Evolutionary conservation across 495 filamentous ascomycete species (phyloP).

Genomic region (Penicillium salamii): DNA sequence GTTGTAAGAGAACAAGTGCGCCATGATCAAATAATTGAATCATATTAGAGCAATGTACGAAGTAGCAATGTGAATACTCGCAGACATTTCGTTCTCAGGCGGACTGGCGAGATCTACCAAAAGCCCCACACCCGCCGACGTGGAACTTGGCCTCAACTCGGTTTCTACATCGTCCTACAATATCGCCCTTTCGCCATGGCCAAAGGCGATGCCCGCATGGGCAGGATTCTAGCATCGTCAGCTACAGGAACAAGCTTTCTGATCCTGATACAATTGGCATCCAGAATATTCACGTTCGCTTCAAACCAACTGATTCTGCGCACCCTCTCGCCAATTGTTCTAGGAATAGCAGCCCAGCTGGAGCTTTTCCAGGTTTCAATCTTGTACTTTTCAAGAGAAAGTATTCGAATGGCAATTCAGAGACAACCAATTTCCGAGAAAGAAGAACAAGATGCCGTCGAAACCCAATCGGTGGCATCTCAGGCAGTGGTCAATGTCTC

Average conservation of each 20-base stretch:
- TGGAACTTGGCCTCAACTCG: too few species aligned
- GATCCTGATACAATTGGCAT: constrained; percentile 79
- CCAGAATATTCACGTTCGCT: constrained; percentile 81
- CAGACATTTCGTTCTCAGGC: too few species aligned
- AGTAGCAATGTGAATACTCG: too few species aligned
- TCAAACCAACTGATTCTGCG: constrained; percentile 89
- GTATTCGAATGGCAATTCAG: constrained; percentile 79
- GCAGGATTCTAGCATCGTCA: constrained; percentile 40
- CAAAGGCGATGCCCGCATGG: constrained; percentile 16
- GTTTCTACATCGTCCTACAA: too few species aligned
- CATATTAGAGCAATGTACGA: too few species aligned
- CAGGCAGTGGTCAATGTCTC: constrained; percentile 87
- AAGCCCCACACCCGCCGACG: background rate
- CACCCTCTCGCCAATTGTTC: constrained; percentile 74
- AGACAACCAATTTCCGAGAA: constrained; percentile 53
- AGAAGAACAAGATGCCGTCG: constrained; percentile 7
- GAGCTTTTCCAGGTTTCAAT: constrained; percentile 87
- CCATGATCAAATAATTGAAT: too few species aligned
- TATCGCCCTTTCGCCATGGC: constrained; percentile 13
- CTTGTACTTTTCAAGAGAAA: constrained; percentile 89
- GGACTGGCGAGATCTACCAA: background rate
- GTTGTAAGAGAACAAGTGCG: too few species aligned
- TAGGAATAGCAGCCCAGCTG: constrained; percentile 83
- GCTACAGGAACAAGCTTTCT: constrained; percentile 75
- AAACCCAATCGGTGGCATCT: constrained; percentile 23